Evolutionary conservation across 139 green algal genomes (phyloP).

Genomic region (Ettlia oleoabundans): DNA sequence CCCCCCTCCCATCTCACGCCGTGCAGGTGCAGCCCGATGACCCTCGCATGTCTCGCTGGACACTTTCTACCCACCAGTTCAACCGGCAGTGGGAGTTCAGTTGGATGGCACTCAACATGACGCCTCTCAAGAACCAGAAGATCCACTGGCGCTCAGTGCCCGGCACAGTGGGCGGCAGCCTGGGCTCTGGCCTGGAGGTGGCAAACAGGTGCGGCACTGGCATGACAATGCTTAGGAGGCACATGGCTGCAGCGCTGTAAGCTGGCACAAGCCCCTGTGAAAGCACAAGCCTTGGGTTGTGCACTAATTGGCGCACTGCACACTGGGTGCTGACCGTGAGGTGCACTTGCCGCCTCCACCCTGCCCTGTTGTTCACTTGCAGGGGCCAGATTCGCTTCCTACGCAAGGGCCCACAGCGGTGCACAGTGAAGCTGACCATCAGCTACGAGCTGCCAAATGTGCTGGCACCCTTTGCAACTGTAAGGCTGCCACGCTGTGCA

Average conservation of each 20-base stretch:
- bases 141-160: constrained; percentile 89
- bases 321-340: too few relatives aligned
- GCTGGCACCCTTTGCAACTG: constrained; percentile 80
- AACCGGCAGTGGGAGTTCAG: constrained; percentile 82
- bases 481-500: too few relatives aligned
- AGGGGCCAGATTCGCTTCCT: constrained; percentile 80
- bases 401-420: constrained; percentile 46
- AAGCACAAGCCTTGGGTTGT: too few relatives aligned
- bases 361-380: neutral
- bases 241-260: neutral
- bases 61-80: constrained; percentile 85
- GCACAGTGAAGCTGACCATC: constrained; percentile 85
- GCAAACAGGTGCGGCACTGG: constrained; percentile 52
- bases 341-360: too few relatives aligned
- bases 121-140: constrained; percentile 82
- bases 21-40: constrained; percentile 67
- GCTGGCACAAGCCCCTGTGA: too few relatives aligned
- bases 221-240: neutral
- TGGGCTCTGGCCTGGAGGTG: constrained; percentile 63
- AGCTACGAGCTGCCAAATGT: constrained; percentile 84
- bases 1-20: neutral
- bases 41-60: constrained; percentile 78
- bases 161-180: constrained; percentile 59
- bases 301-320: too few relatives aligned
- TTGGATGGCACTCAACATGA: constrained; percentile 86